Evolutionary conservation across 129 eudicot genomes (phyloP), one percentile per base, ranked within the genome.

Genomic region (Flaveria trinervia): DNA sequence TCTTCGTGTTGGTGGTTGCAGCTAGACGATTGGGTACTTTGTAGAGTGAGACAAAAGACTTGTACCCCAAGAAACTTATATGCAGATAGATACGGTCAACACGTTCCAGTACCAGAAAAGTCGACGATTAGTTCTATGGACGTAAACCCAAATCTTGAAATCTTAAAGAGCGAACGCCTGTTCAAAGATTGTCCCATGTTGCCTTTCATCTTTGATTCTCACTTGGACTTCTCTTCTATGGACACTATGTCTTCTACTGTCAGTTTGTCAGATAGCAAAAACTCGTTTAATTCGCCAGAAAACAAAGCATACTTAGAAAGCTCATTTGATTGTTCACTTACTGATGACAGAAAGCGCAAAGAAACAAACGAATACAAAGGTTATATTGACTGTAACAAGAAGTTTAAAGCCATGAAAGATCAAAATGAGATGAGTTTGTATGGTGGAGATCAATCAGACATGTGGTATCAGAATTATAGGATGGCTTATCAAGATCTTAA

Each of bases 11-110:
- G 25, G 23, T 68, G 49, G 20, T 64, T 81, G 62, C 72, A 85
- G 89, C 66, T 85, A 45, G 89, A 85, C 49, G 84, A 85, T 11
- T 85, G 86, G 89, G 89, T 85, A 28, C 84, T 85, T n/a, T 85
- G 86, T 79, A 71, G 83, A 72, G 89, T 85, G 59, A 79, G 78
- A 73, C 77, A 73, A 36, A 84, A 84, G 76, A 73, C 52, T 82
- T 57, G 75, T 48, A 77, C 25, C 4, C 44, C 77, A 73, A 81
- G 88, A 79, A 84, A 78, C 71, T 52, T 48, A 13, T 41, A 72
- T 22, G 74, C 67, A 23, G 88, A 80, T 76, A 60, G 20, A 64
- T 77, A 77, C 20, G 70, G 66, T 80, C 79, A 54, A 61, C 43
- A 52, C 44, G 20, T 70, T 74, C 65, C 39, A 26, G 64, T 33